Base-by-base conservation (phyloP, 2,329 filamentous ascomycete species). In the Dryadomyces quercivorus region DNA sequence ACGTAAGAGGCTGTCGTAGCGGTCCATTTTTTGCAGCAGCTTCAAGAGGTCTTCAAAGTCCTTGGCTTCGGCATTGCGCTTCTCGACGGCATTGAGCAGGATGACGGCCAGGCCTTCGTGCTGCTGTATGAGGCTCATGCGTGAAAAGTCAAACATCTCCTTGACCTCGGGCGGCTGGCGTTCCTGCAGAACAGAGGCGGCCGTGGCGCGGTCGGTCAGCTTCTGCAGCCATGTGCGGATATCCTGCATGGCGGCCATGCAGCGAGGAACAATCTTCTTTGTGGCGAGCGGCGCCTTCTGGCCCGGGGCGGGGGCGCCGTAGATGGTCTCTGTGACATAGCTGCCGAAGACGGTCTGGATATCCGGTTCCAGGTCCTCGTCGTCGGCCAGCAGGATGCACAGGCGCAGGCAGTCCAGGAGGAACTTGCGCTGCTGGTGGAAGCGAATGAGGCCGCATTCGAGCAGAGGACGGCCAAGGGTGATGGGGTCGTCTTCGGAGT, bases 61-160 rank as follows among this genome's bases (percentile, higher is more conserved):
- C 40, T 82, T 75, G 5, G 80, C 70, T 47, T 78, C 80, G 2
- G 84, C 84, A 61, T 86, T 84, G 53, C 83, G 81, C 59, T 82
- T 85, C 62, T 91, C 88, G 58, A 95, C 80, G 54, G 93, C 79
- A 57, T 86, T 83, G 58, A 82, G 84, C 52, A 94, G 72, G 53
- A 95, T 86, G n/a, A 89, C 78, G 13, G 85, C 84, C 16, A 99
- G 73, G 16, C 86, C 81, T 65, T 98, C 92, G 65, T 98, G 94
- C 67, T 98, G 92, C 63, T 88, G 84, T 21, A 85, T 81, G 52
- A 98, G 76, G 63, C 88, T 94, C 60, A 81, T 73, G 47, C 85
- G 82, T 62, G 95, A 88, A 63, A 88, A 87, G 61, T 91, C 84
- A 58, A 95, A 78, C 3, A 85, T 85, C 64, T 95, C 88, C 60